These are phyloP conservation scores for Aureobasidium sp. DNA, from an alignment of 2,329 filamentous ascomycete genomes.

Conservation along the genomic window DNA sequence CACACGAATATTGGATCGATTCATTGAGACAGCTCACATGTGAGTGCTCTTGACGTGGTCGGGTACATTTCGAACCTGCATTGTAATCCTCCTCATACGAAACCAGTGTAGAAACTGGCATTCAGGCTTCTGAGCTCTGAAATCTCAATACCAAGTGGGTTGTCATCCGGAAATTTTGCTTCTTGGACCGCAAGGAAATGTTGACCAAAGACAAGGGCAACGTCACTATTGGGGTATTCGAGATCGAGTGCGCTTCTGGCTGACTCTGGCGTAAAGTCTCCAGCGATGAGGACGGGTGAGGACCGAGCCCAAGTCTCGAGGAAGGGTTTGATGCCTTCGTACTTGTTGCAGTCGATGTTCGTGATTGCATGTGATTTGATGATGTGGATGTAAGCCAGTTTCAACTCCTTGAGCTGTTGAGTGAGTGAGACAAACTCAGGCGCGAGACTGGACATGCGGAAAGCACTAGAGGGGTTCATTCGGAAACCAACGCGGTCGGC, in stretches of 20 bases:
- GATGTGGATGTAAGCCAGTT: conserved; percentile 54
- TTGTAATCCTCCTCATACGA: background rate
- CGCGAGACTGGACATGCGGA: conserved; percentile 53
- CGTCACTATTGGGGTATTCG: conserved; percentile 37
- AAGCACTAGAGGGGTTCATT: conserved; percentile 53
- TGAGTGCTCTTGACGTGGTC: background rate
- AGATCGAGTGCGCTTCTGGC: conserved; percentile 32
- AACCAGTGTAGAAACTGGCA: background rate
- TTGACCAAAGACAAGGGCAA: conserved; percentile 40
- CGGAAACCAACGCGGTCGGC: conserved; percentile 49
- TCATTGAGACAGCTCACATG: background rate
- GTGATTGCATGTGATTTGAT: conserved; percentile 52
- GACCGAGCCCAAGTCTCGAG: conserved; percentile 39
- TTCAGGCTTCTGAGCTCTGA: background rate
- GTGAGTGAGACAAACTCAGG: conserved; percentile 58
- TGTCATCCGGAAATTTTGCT: background rate
- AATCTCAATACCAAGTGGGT: background rate
- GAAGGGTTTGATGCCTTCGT: conserved; percentile 38
- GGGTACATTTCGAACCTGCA: background rate
- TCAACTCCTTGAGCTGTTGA: conserved; percentile 41
- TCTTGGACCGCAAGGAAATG: background rate
- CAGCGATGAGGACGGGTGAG: conserved; percentile 42
- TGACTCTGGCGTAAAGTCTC: conserved; percentile 36
- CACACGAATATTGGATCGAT: background rate
- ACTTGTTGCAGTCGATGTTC: conserved; percentile 33